Evolutionary conservation across 352 stramenopile species (phyloP), one percentile per base, ranked within the genome.

Genomic region (Phytophthora cactorum): DNA sequence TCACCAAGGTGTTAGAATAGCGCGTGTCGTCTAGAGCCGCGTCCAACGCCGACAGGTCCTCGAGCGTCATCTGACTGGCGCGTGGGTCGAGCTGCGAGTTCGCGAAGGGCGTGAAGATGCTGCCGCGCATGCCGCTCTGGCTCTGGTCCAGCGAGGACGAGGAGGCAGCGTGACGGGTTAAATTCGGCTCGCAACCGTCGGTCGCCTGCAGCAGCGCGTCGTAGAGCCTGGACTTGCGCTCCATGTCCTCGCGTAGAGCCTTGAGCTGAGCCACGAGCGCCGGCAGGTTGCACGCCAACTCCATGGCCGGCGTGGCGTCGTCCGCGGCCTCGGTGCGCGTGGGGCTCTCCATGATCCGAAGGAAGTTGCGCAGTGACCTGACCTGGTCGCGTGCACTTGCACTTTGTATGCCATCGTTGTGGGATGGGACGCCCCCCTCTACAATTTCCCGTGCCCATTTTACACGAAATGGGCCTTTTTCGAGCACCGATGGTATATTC

Each of bases 141-240:
- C 58, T 70, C 49, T 50, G 28, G 38, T 75, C 51, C 3, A 66
- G 17, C 5, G 34, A 34, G 27, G 38, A 38, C n/a, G 63, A 36
- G 8, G 17, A 41, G 6, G 22, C 6, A n/a, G 59, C 28, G 22
- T 29, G 25, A 7, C 31, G 34, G n/a, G 17, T 28, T 5, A 12
- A 9, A n/a, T 9, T 58, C 6, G 49, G 27, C 27, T 57, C 49
- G 27, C 43, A 27, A 0, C 28, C 45, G 4, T 61, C 60, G 50
- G 41, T 10, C n/a, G 75, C 45, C 2, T 59, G 46, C 5, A 75
- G 64, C 46, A 90, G 78, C 32, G 81, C 57, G 49, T 92, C 82
- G 73, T 93, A 95, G 28, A 93, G 66, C 55, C 88, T 81, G 28
- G 81, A 86, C 61, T 86, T 89, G 50, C 77, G 81, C 47, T 90